A percentile compares a stretch with the other conserved stretches of the same genome.
phyloP scores from a whole-genome alignment of 2,329 filamentous ascomycete genomes.

The Apiospora kogelbergensis region DNA sequence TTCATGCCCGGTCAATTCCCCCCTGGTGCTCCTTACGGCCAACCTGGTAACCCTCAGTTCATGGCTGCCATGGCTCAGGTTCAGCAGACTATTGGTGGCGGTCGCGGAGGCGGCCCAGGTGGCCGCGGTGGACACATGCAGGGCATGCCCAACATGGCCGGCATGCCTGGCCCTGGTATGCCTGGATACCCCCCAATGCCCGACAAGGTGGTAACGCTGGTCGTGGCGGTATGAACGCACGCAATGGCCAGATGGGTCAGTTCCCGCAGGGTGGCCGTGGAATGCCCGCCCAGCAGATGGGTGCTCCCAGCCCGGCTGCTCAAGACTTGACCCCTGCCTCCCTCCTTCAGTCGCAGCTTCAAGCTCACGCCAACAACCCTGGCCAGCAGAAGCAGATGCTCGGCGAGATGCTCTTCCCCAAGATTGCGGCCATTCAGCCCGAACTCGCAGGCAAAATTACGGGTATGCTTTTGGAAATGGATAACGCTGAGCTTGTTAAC shows the following conservation, averaged over 20 bases:
- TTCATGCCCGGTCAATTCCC: conserved; percentile 84
- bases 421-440: conserved; percentile 92
- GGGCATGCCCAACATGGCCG: conserved; percentile 54
- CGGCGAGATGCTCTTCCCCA: conserved; percentile 96
- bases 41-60: conserved; percentile 77
- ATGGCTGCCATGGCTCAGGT: conserved; percentile 82
- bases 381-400: conserved; percentile 98
- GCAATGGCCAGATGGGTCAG: conserved; percentile 36
- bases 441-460: conserved; percentile 99
- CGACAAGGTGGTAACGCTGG: conserved; percentile 35
- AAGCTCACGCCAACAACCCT: conserved; percentile 48
- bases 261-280: conserved; percentile 38
- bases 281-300: conserved; percentile 36
- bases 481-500: conserved; percentile 89
- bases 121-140: conserved; percentile 74
- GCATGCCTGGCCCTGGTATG: conserved; percentile 54
- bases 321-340: conserved; percentile 40
- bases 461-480: conserved; percentile 99
- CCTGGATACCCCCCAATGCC: conserved; percentile 59
- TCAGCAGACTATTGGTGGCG: conserved; percentile 58
- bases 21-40: conserved; percentile 73
- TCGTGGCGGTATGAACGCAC: conserved; percentile 39
- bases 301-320: conserved; percentile 30
- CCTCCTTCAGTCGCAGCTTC: conserved; percentile 59
- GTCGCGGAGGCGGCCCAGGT: conserved; percentile 58